A percentile compares a stretch with the other conserved stretches of the same genome.
These are phyloP conservation scores for Boletellus ananiceps DNA, from an alignment of 768 basidiomycete genomes.

Conservation along the genomic window DNA sequence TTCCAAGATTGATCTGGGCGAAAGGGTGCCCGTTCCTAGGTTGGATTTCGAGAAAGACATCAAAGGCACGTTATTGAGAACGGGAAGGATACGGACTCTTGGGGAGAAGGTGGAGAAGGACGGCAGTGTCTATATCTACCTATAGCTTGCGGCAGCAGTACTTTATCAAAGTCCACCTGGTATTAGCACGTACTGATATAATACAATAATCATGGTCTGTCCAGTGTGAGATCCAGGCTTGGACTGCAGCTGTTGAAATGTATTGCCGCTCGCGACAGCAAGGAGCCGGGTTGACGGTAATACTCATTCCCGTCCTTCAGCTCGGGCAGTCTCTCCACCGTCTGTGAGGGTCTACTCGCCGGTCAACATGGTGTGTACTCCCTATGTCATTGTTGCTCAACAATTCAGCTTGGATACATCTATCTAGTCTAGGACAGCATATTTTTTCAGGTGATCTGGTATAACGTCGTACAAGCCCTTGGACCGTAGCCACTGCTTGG, in stretches of 20 bases:
- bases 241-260: too few relatives aligned
- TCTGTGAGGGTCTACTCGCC: constrained; percentile 30
- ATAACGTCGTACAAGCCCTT: constrained; percentile 78
- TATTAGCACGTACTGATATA: constrained; percentile 3
- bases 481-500: constrained; percentile 81
- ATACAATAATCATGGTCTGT: constrained; percentile 19
- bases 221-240: background rate
- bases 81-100: constrained; percentile 26
- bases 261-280: too few relatives aligned
- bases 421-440: constrained; percentile 72
- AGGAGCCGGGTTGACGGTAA: too few relatives aligned
- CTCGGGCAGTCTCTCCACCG: too few relatives aligned
- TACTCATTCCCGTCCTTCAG: too few relatives aligned
- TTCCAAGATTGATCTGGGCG: constrained; percentile 6
- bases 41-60: constrained; percentile 11
- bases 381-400: too few relatives aligned
- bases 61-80: constrained; percentile 17
- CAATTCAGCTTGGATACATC: background rate
- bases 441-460: constrained; percentile 82
- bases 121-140: constrained; percentile 21
- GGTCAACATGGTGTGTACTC: too few relatives aligned
- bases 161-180: too few relatives aligned
- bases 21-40: constrained; percentile 2
- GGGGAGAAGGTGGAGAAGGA: constrained; percentile 15
- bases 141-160: background rate